Evolutionary conservation across 148 eudicot species (phyloP).

Genomic region (Tetragonia tetragonoides): DNA sequence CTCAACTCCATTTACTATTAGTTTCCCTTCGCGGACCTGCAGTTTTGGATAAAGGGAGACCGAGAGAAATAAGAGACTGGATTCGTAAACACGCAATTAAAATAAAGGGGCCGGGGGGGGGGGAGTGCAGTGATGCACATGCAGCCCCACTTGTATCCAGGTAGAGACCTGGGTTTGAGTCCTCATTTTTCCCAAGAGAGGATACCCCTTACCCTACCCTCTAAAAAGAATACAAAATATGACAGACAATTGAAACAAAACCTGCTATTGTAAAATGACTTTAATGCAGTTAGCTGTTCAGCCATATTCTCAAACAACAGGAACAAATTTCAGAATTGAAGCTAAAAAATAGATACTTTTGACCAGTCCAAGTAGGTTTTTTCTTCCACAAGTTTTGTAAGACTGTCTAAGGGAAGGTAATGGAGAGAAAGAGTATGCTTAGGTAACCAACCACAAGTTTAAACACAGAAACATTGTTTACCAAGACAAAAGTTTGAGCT

Average conservation of each 20-base stretch:
- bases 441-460: neutral
- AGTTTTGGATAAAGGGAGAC: neutral
- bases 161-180: too few relatives aligned
- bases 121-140: too few relatives aligned
- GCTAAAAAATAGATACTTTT: too few relatives aligned
- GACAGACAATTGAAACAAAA: neutral
- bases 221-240: too few relatives aligned
- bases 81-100: neutral
- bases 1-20: constrained; percentile 71
- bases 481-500: neutral
- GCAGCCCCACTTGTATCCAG: too few relatives aligned
- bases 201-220: too few relatives aligned
- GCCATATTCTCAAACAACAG: too few relatives aligned
- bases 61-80: neutral
- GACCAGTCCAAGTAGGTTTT: too few relatives aligned
- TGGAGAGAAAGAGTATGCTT: neutral
- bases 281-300: too few relatives aligned
- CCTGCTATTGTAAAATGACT: neutral
- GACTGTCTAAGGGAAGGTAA: neutral
- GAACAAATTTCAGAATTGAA: too few relatives aligned
- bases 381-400: neutral
- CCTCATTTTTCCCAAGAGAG: too few relatives aligned
- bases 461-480: neutral
- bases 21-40: constrained; percentile 85
- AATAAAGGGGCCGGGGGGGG: neutral